phyloP scores from a whole-genome alignment of 805 yeast species.

The Zygosaccharomyces bisporus region DNA sequence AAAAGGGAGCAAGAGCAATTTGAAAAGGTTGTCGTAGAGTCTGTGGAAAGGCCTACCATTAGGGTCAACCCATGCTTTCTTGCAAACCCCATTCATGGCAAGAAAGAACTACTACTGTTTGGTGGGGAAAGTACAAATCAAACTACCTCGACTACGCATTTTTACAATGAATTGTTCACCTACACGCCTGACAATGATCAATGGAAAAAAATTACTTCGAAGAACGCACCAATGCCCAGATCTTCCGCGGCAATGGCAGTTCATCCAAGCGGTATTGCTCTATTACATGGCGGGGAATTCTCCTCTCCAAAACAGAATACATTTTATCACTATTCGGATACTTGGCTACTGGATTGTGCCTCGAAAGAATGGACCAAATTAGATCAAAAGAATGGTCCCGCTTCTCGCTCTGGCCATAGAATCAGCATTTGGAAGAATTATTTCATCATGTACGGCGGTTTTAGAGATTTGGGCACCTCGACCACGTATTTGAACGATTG shows the following conservation, averaged over 20 bases:
- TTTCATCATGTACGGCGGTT: slow-evolving; percentile 84
- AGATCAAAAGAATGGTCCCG: slow-evolving; percentile 71
- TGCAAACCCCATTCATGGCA: slow-evolving; percentile 69
- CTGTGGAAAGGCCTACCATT: slow-evolving; percentile 56
- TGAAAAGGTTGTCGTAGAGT: slow-evolving; percentile 62
- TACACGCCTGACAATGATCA: slow-evolving; percentile 71
- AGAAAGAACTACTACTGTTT: slow-evolving; percentile 73
- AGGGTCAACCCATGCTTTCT: slow-evolving; percentile 74
- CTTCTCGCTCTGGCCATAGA: slow-evolving; percentile 89
- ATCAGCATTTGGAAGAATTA: slow-evolving; percentile 90
- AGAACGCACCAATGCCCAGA: slow-evolving; percentile 87
- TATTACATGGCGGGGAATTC: slow-evolving; percentile 95
- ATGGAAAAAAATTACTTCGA: slow-evolving; percentile 78
- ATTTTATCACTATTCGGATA: slow-evolving; percentile 93
- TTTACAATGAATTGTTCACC: slow-evolving; percentile 75
- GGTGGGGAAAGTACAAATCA: slow-evolving; percentile 76
- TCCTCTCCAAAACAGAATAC: slow-evolving; percentile 94
- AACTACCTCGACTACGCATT: slow-evolving; percentile 49
- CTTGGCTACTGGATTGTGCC: slow-evolving; percentile 86
- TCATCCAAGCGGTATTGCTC: slow-evolving; percentile 82
- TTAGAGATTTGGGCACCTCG: slow-evolving; percentile 79
- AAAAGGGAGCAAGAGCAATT: slow-evolving; percentile 78
- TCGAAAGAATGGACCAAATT: slow-evolving; percentile 88
- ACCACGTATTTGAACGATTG: slow-evolving; percentile 81
- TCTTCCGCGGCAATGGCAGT: slow-evolving; percentile 92